phyloP scores from a whole-genome alignment of 768 basidiomycete species.

The Tylopilus plumbeoviolaceoides region DNA sequence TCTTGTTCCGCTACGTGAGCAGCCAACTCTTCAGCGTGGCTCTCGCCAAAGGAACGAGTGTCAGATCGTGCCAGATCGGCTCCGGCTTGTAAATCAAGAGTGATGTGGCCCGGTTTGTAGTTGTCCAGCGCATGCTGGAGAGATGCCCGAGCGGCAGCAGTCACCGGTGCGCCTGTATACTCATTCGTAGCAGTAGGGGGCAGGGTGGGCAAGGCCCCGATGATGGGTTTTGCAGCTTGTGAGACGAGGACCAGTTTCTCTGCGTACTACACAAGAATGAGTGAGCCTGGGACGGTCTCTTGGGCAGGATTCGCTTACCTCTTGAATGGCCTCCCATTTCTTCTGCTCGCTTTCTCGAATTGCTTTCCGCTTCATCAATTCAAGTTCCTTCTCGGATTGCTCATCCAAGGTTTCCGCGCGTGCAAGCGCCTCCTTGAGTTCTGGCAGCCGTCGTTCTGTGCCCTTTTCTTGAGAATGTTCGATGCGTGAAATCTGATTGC shows the following conservation, averaged over 20 bases:
- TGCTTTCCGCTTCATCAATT: slow-evolving; percentile 71
- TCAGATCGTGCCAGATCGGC: slow-evolving; percentile 65
- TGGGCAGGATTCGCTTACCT: slow-evolving; percentile 42
- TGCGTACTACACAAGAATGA: slow-evolving; percentile 51
- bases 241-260: slow-evolving; percentile 75
- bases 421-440: slow-evolving; percentile 66
- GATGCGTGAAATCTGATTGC: slow-evolving; percentile 57
- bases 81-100: slow-evolving; percentile 42
- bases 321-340: slow-evolving; percentile 80
- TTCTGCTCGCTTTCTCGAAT: slow-evolving; percentile 67
- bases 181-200: slow-evolving; percentile 55
- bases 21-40: slow-evolving; percentile 69
- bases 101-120: slow-evolving; percentile 65
- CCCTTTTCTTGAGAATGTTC: slow-evolving; percentile 66
- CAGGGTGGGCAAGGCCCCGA: slow-evolving; percentile 59
- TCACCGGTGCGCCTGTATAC: slow-evolving; percentile 59
- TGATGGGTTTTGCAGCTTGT: slow-evolving; percentile 62
- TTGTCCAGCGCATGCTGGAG: slow-evolving; percentile 77
- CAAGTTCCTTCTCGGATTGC: slow-evolving; percentile 63
- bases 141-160: slow-evolving; percentile 66
- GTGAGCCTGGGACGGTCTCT: neutral
- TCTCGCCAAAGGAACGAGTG: slow-evolving; percentile 81
- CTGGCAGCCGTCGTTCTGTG: slow-evolving; percentile 61
- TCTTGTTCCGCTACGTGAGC: slow-evolving; percentile 24
- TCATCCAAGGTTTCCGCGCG: slow-evolving; percentile 63